Conservation (phyloP, 345 rosid genomes). For the Schrenkiella parvula region DNA sequence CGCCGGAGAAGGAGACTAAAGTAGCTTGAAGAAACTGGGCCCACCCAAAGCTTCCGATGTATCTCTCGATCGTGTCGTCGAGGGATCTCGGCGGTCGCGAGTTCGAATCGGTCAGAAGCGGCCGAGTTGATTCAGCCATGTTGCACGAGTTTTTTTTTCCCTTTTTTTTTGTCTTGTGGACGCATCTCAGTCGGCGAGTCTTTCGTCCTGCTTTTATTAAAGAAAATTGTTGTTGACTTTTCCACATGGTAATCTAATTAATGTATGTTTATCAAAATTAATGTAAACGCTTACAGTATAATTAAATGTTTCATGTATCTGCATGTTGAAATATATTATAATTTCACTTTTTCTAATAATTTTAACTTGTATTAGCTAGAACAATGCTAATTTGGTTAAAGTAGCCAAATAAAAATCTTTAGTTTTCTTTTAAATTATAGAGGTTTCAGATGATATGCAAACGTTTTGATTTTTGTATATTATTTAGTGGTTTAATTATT, state of each 20-base stretch:
- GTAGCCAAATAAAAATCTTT: no score
- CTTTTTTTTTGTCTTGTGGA: not conserved
- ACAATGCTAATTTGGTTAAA: no score
- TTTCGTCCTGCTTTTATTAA: not conserved
- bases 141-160: not conserved
- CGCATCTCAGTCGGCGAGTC: constrained; percentile 1
- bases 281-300: not conserved
- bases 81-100: constrained; percentile 19
- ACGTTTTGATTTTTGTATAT: no score
- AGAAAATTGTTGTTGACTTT: not conserved
- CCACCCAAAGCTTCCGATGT: constrained; percentile 31
- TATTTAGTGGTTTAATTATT: no score
- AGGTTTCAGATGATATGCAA: no score
- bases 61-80: constrained; percentile 28
- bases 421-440: no score
- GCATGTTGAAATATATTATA: not conserved
- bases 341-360: no score
- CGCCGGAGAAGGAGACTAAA: constrained; percentile 48
- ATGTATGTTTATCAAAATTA: not conserved
- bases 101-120: constrained; percentile 25
- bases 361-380: no score
- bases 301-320: not conserved
- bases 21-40: constrained; percentile 48
- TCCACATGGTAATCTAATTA: not conserved
- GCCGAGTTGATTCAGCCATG: constrained; percentile 30